Percentiles rank a stretch among this genome's conserved stretches.
Conservation (phyloP, 345 rosid species). For the Anacardium occidentale region DNA sequence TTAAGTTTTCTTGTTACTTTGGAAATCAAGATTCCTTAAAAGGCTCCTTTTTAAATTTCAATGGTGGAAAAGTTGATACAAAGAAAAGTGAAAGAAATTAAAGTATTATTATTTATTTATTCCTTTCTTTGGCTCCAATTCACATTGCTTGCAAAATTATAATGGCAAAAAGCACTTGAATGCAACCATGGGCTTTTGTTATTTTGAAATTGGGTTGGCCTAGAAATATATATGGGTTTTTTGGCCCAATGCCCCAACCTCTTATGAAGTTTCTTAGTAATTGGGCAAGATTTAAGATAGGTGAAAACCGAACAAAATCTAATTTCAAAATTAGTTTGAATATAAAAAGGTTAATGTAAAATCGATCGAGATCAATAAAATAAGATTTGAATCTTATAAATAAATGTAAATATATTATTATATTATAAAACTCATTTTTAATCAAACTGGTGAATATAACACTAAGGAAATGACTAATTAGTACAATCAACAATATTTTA, state of each 20-base stretch:
- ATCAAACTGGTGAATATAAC: too few species aligned
- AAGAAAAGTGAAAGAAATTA: constrained; percentile 11
- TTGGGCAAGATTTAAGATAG: too few species aligned
- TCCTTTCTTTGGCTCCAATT: constrained; percentile 26
- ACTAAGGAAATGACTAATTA: too few species aligned
- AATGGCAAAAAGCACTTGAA: background rate
- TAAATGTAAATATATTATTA: too few species aligned
- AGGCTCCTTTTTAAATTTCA: background rate
- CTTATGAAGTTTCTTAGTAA: background rate
- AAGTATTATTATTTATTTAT: constrained; percentile 18
- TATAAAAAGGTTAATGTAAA: too few species aligned
- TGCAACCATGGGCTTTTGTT: background rate
- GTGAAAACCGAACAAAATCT: too few species aligned
- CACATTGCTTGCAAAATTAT: background rate
- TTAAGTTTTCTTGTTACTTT: constrained; percentile 18
- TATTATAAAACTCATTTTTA: too few species aligned
- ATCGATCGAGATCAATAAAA: too few species aligned
- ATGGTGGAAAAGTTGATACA: background rate
- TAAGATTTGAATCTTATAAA: too few species aligned
- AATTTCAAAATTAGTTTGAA: too few species aligned
- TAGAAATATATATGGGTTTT: background rate
- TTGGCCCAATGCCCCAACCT: background rate
- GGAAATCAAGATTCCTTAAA: constrained; percentile 10
- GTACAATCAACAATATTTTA: too few species aligned
- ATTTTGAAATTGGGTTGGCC: background rate